A percentile compares a stretch with the other conserved stretches of the same genome.
Conservation (phyloP, 331 rosid species). For the Malus hybrid region DNA sequence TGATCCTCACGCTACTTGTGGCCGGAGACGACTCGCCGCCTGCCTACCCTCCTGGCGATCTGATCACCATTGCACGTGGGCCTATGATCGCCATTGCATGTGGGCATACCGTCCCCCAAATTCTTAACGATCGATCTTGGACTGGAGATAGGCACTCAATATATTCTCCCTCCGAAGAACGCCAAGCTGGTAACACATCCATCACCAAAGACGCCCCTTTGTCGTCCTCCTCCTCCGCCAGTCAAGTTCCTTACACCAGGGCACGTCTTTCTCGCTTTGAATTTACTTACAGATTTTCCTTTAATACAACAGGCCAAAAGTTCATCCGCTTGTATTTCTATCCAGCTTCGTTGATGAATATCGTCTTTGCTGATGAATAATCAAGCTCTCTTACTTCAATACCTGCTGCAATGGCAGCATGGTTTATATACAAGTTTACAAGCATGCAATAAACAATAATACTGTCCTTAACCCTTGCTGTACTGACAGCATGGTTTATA, state of each 20-base stretch:
- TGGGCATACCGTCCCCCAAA: neutral
- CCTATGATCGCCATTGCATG: too few relatives aligned
- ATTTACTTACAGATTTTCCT: too few relatives aligned
- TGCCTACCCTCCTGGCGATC: neutral
- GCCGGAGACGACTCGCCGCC: neutral
- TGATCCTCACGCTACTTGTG: neutral
- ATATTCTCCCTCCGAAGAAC: neutral
- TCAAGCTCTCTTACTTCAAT: too few relatives aligned
- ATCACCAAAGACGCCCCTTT: accelerated
- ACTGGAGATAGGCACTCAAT: constrained; percentile 18
- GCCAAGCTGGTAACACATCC: neutral
- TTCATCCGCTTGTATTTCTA: constrained; percentile 21
- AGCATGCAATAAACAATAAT: too few relatives aligned
- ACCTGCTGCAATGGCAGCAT: too few relatives aligned
- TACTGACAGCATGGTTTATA: too few relatives aligned
- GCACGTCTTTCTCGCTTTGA: constrained; percentile 17
- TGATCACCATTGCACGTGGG: neutral
- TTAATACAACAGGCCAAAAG: neutral
- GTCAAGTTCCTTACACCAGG: neutral
- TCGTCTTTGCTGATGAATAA: too few relatives aligned
- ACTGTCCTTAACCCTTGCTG: too few relatives aligned
- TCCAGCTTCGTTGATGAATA: too few relatives aligned
- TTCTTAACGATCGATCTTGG: neutral
- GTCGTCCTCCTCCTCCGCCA: neutral
- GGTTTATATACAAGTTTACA: too few relatives aligned